Base-by-base conservation (phyloP, 176 grass and related monocot genomes). In the Puccinellia tenuiflora region DNA sequence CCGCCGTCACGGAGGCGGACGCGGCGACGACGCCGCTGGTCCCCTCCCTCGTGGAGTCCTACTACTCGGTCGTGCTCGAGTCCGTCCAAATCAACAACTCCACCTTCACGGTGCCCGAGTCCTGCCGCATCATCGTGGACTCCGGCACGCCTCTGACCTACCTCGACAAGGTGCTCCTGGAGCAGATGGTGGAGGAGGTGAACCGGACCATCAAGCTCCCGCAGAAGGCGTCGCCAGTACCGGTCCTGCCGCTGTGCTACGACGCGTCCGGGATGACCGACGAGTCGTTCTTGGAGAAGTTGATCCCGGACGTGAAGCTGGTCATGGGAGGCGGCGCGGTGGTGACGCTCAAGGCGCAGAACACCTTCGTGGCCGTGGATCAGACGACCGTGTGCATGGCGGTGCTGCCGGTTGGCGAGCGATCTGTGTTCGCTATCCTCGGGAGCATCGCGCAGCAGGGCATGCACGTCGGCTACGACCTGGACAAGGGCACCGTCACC, bases 391-490 rank as follows among this genome's bases (percentile, higher is more conserved):
- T 84, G 53, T 97, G 92, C 70, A 81, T 91, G 10, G 77, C 60
- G n/a, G 11, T 97, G 29, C 33, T 67, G 63, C 26, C 46, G 21
- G 42, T 56, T 50, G 13, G 25, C 46, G 79, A 43, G 1, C 6
- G 0, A 30, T 31, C 56, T 18, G 55, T n/a, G 46, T 7, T 84
- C n/a, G 79, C 69, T 1, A 85, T 95, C 39, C 35, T 92, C 0
- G 90, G 88, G 14, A 95, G 79, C 88, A 26, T 92, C 56, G 86
- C 89, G 75, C 88, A 92, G 84, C 90, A 88, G 80, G 86, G 92
- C 66, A 66, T 95, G 37, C 93, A 90, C 26, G 79, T 90, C 22
- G 88, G 87, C 11, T 90, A 84, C 40, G 90, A 95, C 81, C 86
- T 95, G 69, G 93, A 84, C 51, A 59, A 28, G 6, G 34, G 85